Conservation (phyloP, 306 rosid genomes). For the Vigna reflexopilosa region DNA sequence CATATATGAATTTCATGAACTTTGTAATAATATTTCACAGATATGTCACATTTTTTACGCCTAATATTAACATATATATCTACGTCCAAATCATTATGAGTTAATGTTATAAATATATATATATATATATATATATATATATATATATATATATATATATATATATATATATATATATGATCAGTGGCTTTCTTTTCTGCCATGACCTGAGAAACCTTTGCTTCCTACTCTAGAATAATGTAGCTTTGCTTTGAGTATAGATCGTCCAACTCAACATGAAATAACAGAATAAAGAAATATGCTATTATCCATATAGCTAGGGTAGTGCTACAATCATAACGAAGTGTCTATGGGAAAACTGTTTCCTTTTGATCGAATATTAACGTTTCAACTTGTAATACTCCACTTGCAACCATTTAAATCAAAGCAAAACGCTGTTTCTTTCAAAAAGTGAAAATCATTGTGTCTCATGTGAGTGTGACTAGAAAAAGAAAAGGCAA, state of each 20-base stretch:
- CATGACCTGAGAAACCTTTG: neutral
- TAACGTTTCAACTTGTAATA: neutral
- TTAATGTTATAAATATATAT: too few relatives aligned
- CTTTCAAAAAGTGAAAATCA: slow-evolving; percentile 49
- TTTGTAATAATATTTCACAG: neutral
- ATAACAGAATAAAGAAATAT: neutral
- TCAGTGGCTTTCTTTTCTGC: slow-evolving; percentile 1
- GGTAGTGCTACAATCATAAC: neutral
- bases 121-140: too few relatives aligned
- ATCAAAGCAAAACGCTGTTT: slow-evolving; percentile 44
- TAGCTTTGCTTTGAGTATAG: neutral
- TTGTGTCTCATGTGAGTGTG: slow-evolving; percentile 45
- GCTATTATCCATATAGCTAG: neutral
- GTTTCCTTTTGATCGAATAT: neutral
- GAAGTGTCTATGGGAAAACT: neutral
- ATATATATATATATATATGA: too few relatives aligned
- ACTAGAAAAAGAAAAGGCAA: slow-evolving; percentile 41
- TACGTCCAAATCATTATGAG: too few relatives aligned
- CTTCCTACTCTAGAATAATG: neutral
- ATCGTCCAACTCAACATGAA: neutral
- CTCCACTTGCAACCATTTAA: slow-evolving; percentile 24
- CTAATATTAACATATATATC: too few relatives aligned
- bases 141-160: too few relatives aligned
- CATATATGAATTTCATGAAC: neutral
- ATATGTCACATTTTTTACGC: too few relatives aligned